Conservation (phyloP, 352 stramenopile species). For the Phytophthora brassicae region DNA sequence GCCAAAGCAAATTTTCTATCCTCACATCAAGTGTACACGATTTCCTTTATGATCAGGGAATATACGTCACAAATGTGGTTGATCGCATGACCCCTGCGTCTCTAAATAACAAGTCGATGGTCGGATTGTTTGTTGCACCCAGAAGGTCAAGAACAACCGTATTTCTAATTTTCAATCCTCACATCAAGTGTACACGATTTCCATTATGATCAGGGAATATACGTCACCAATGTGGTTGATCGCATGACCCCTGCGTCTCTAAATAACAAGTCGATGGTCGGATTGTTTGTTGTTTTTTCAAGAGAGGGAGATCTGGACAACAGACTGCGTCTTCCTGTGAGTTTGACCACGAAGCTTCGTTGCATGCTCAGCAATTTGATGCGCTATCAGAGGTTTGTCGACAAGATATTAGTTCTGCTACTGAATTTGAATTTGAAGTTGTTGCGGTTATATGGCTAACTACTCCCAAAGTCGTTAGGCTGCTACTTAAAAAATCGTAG, state of each 20-base stretch:
- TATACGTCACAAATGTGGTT: conserved; percentile 27
- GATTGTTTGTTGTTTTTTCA: background rate
- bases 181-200: conserved; percentile 30
- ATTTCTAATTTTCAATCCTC: conserved; percentile 30
- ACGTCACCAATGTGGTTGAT: conserved; percentile 26
- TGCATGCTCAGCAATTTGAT: conserved; percentile 16
- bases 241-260: conserved; percentile 17
- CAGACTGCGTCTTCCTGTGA: background rate
- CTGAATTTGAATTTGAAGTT: too few relatives aligned
- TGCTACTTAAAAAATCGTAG: too few relatives aligned
- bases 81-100: conserved; percentile 15
- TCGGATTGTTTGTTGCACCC: too few relatives aligned
- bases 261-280: conserved; percentile 1
- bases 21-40: conserved; percentile 28
- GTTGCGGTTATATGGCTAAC: too few relatives aligned
- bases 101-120: too few relatives aligned
- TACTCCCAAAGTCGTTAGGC: background rate
- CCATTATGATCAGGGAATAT: conserved; percentile 36
- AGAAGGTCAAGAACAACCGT: conserved; percentile 2
- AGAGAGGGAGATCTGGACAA: background rate
- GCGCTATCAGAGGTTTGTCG: conserved; percentile 3
- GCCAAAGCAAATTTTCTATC: conserved; percentile 23
- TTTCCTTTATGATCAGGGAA: conserved; percentile 39
- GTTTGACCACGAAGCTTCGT: conserved; percentile 12
- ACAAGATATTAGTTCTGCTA: too few relatives aligned